These are phyloP conservation scores for Venturia pyrina DNA, from an alignment of 2,329 filamentous ascomycete species.

Conservation along the genomic window DNA sequence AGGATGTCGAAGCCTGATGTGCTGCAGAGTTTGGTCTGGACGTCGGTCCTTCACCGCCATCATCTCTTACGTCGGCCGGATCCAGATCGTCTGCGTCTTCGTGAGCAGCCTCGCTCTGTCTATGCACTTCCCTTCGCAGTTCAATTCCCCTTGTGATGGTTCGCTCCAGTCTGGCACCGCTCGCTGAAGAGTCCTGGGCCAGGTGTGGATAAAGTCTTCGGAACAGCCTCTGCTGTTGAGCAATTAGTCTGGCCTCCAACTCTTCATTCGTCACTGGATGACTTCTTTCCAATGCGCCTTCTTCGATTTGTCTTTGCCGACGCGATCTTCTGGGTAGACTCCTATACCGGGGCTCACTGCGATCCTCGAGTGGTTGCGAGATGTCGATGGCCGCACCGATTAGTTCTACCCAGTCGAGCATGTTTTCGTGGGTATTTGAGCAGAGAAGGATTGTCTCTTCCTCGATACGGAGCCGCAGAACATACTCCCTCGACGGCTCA, in stretches of 20 bases:
- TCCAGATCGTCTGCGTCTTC: conserved; percentile 6
- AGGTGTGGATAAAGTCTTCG: conserved; percentile 36
- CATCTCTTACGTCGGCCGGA: not conserved
- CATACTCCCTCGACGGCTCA: conserved; percentile 41
- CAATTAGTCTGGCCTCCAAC: conserved; percentile 30
- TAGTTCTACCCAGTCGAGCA: conserved; percentile 58
- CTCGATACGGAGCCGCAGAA: conserved; percentile 62
- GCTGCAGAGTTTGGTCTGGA: not conserved
- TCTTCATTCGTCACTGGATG: conserved; percentile 18
- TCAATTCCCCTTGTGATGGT: not conserved
- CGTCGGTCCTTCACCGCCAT: not conserved
- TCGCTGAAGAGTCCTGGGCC: conserved; percentile 12
- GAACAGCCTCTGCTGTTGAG: conserved; percentile 39
- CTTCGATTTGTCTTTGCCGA: conserved; percentile 27
- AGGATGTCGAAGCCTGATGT: not conserved
- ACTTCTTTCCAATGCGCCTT: conserved; percentile 18
- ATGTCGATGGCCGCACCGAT: conserved; percentile 67
- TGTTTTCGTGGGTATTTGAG: conserved; percentile 52
- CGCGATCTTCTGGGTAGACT: conserved; percentile 36
- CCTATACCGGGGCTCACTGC: conserved; percentile 37
- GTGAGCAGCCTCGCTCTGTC: not conserved
- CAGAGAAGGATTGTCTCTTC: conserved; percentile 65
- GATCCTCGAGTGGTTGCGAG: conserved; percentile 59
- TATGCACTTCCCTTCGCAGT: not conserved
- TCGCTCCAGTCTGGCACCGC: not conserved